Base-by-base conservation (phyloP, 2,329 filamentous ascomycete genomes). In the Mycosphaerella arachidis region DNA sequence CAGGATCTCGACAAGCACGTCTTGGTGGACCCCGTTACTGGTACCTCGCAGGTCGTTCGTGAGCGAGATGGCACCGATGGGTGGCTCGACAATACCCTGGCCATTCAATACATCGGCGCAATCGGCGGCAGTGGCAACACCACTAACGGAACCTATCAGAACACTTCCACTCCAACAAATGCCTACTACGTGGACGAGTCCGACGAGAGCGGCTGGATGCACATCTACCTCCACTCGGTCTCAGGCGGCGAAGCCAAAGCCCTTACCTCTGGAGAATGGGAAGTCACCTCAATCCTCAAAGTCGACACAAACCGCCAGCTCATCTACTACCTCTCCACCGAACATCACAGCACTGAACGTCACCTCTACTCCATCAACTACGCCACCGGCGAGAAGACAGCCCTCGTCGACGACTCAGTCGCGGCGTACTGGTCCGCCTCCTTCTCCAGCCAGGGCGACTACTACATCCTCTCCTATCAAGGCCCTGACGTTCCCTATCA, bases 401-500 rank as follows among this genome's bases (percentile, higher is more conserved):
- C 86, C 0, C 80, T 89, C 0, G 86, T 89, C 4, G 83, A 89
- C 56, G 83, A 86, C 56, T 78, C 74, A 0, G 75, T 82, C 0
- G 73, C 84, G 0, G 87, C 81, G 0, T 82, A 81, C 67, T 90
- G 84, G 81, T 79, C 78, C 5, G 86, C 86, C 0, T 87, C 85
- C 0, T 89, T 89, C 73, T 88, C 86, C 0, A 78, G 82, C 1
- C 77, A 74, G 1, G 84, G 82, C 0, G 82, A 82, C 2, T 90
- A 86, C 76, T 89, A 88, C 68, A 82, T 89, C 46, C 80, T 89
- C 2, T 81, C 76, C 55, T 90, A 90, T 70, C 73, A 76, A 18
- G 87, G 87, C 0, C 87, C 87, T 0, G 82, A 88, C 57, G 83
- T 90, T 0, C 86, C 87, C 0, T 89, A 88, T 73, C 86, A 89